Conservation (phyloP, 345 rosid species). For the Brassica nigra region DNA sequence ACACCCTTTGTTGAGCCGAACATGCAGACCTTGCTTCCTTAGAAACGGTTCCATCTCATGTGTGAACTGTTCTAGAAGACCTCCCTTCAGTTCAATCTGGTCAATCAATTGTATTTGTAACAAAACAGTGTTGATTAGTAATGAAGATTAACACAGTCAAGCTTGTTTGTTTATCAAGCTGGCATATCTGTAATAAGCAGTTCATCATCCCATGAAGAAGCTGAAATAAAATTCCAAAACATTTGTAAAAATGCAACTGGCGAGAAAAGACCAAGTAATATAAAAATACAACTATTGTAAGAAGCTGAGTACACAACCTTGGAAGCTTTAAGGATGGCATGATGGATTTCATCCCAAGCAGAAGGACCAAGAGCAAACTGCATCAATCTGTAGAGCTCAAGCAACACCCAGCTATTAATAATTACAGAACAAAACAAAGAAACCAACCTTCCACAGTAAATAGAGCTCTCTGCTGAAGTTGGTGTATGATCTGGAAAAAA, state of each 20-base stretch:
- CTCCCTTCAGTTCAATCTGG: slow-evolving; percentile 71
- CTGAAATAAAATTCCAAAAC: slow-evolving; percentile 41
- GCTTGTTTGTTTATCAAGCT: too few species aligned
- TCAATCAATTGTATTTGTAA: neutral
- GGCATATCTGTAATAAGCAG: slow-evolving; percentile 61
- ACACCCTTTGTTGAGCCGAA: slow-evolving; percentile 78
- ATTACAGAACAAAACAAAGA: too few species aligned
- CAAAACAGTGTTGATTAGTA: neutral
- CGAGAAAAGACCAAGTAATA: neutral
- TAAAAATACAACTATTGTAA: neutral
- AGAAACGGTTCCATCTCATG: slow-evolving; percentile 50
- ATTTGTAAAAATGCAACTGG: neutral
- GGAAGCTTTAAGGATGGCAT: slow-evolving; percentile 72
- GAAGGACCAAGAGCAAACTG: slow-evolving; percentile 88
- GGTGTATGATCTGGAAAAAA: too few species aligned
- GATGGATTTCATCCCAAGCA: slow-evolving; percentile 73
- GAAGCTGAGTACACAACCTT: slow-evolving; percentile 52
- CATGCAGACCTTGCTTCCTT: slow-evolving; percentile 54
- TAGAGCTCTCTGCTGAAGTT: too few species aligned
- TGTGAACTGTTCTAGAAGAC: slow-evolving; percentile 47
- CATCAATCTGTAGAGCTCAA: slow-evolving; percentile 65
- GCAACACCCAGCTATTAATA: too few species aligned
- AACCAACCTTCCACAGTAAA: too few species aligned
- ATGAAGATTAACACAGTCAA: too few species aligned
- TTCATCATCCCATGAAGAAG: slow-evolving; percentile 77